A percentile compares a stretch with the other conserved stretches of the same genome.
Conservation (phyloP, 2,329 filamentous ascomycete species). For the Seiridium cupressi region DNA sequence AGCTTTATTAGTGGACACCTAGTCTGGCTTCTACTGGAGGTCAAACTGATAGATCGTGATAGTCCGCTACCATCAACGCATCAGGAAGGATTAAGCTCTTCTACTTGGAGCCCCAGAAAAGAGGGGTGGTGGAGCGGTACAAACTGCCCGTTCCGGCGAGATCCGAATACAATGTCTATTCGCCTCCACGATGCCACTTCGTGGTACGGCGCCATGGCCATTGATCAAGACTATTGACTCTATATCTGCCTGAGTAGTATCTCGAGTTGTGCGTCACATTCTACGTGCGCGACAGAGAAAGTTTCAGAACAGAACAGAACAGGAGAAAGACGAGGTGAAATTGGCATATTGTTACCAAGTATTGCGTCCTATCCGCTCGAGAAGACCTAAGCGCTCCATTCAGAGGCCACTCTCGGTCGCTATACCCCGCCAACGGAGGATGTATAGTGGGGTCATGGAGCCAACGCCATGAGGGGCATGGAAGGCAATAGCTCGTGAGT, state of each 20-base stretch:
- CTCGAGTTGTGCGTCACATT: neutral
- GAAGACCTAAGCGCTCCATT: neutral
- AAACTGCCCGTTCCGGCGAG: neutral
- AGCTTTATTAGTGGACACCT: too few species aligned
- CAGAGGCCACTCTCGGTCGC: neutral
- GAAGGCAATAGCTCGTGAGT: neutral
- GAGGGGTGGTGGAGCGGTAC: neutral
- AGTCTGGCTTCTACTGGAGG: too few species aligned
- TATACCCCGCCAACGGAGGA: neutral
- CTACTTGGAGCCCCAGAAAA: neutral
- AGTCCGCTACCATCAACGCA: too few species aligned
- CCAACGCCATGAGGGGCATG: slow-evolving; percentile 2
- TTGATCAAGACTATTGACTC: too few species aligned
- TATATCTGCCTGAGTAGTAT: too few species aligned
- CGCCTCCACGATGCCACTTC: too few species aligned
- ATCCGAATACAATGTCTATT: neutral
- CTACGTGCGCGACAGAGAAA: neutral
- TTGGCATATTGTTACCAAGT: too few species aligned
- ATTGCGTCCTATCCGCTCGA: neutral
- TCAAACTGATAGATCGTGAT: too few species aligned
- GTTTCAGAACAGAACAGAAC: too few species aligned
- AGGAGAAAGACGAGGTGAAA: too few species aligned
- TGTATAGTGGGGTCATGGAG: neutral
- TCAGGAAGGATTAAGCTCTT: neutral
- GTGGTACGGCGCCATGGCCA: too few species aligned